Evolutionary conservation across 768 basidiomycete species (phyloP).

Genomic region (Kwoniella europaea): DNA sequence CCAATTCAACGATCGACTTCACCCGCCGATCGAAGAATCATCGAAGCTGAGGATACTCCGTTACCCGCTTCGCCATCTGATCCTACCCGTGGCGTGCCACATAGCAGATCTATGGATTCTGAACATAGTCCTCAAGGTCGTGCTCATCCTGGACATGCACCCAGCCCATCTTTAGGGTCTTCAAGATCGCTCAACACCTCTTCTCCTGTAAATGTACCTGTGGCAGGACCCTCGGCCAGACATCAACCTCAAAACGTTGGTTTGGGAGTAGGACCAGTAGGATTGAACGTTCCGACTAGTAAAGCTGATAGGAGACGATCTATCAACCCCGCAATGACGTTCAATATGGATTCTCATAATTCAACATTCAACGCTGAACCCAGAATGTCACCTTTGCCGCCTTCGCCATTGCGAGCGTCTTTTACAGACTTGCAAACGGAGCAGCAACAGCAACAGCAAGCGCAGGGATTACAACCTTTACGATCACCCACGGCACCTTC

Average conservation of each 20-base stretch:
- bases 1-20: conserved; percentile 29
- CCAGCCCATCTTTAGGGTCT: conserved; percentile 27
- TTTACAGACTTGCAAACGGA: conserved; percentile 60
- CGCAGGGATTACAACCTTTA: conserved; percentile 4
- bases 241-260: conserved; percentile 33
- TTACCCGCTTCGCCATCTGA: conserved; percentile 32
- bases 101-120: conserved; percentile 21
- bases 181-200: conserved; percentile 17
- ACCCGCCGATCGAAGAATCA: conserved; percentile 20
- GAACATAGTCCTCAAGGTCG: conserved; percentile 24
- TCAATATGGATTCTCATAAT: conserved; percentile 56
- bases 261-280: conserved; percentile 52
- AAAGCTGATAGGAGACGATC: conserved; percentile 64
- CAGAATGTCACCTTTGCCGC: conserved; percentile 50
- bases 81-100: conserved; percentile 11
- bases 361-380: conserved; percentile 41
- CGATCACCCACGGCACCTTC: conserved; percentile 42
- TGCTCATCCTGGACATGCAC: background rate
- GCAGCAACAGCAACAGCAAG: conserved; percentile 17
- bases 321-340: conserved; percentile 64
- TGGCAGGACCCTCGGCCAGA: conserved; percentile 13
- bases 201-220: conserved; percentile 20
- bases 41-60: conserved; percentile 22
- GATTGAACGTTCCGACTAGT: conserved; percentile 56
- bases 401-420: conserved; percentile 56